Percentiles rank a stretch among this genome's conserved stretches.
These are phyloP conservation scores for Amauroascus niger DNA, from an alignment of 2,329 filamentous ascomycete genomes.

Conservation along the genomic window DNA sequence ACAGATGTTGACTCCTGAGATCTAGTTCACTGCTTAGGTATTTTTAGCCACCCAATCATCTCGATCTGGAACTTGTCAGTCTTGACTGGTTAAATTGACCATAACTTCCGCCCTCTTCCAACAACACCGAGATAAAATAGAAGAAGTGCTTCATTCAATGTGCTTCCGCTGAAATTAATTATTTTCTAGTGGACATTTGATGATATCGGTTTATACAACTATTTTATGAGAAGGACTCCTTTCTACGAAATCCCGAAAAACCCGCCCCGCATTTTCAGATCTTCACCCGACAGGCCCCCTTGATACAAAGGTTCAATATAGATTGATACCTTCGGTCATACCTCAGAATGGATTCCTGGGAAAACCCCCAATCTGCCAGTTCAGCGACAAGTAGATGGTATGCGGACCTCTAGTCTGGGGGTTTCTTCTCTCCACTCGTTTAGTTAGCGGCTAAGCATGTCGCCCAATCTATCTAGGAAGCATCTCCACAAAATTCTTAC, in stretches of 20 bases:
- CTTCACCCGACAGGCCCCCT: neutral
- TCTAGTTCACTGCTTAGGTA: too few species aligned
- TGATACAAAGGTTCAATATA: neutral
- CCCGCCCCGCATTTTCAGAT: neutral
- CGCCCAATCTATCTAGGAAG: constrained; percentile 48
- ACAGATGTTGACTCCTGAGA: too few species aligned
- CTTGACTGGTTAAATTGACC: too few species aligned
- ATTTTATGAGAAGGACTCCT: too few species aligned
- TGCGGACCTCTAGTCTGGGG: constrained; percentile 8
- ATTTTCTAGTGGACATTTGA: too few species aligned
- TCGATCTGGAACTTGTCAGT: too few species aligned
- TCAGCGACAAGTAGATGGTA: constrained; percentile 23
- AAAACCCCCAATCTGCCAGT: neutral
- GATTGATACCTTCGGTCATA: neutral
- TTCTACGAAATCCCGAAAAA: neutral
- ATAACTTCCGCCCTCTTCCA: too few species aligned
- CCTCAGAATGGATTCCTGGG: neutral
- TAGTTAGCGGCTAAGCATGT: neutral
- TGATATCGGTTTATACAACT: too few species aligned
- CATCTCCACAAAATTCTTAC: constrained; percentile 73
- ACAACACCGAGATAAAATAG: too few species aligned
- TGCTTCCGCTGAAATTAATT: too few species aligned
- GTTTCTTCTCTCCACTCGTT: neutral
- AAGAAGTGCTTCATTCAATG: too few species aligned
- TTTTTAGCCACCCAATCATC: too few species aligned